Base-by-base conservation (phyloP, 2,329 filamentous ascomycete species). In the Alternaria triticina region DNA sequence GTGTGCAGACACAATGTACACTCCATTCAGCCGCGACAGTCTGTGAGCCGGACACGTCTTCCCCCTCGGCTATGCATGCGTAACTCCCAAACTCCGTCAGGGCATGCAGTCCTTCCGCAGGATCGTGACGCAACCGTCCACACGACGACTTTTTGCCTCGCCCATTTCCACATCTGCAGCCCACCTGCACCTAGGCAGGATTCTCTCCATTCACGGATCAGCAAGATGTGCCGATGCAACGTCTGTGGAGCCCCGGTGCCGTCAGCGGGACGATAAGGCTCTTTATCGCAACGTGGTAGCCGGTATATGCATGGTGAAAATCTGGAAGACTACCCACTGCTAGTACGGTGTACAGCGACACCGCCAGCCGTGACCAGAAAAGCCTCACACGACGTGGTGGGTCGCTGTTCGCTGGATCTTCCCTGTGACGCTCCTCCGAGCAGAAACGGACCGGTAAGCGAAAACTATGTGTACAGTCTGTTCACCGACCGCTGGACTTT, bases 201-300 rank as follows among this genome's bases (percentile, higher is more conserved):
- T 67, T 22, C 54, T 52, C 66, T 70, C 69, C 70, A 68, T 66
- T 66, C 57, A 65, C 54, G 51, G 50, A 61, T 54, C 57, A 60
- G 44, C 62, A 52, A 30, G 13, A 65, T 64, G 67, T 65, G 66
- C 64, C 68, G 66, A 69, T 47, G 62, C 62, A 63, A 68, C 64
- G 61, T 64, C 65, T 67, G 69, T 73, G 68, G 69, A 72, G 61
- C 65, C 60, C 59, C 67, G 22, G 55, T 58, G 57, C 59, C 49
- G 63, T 58, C 67, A 68, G 64, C 68, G 66, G 66, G 55, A 66
- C 62, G 71, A 69, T 70, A 74, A 69, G 64, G 43, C 25, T 28
- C 57, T 61, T 66, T 72, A 71, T 72, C 67, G 67, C 64, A 70
- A 66, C 66, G 66, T 73, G 66, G 65, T 54, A 54, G 59, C 55